Evolutionary conservation across 352 stramenopile species (phyloP).

Genomic region (Pythium sukuiense): DNA sequence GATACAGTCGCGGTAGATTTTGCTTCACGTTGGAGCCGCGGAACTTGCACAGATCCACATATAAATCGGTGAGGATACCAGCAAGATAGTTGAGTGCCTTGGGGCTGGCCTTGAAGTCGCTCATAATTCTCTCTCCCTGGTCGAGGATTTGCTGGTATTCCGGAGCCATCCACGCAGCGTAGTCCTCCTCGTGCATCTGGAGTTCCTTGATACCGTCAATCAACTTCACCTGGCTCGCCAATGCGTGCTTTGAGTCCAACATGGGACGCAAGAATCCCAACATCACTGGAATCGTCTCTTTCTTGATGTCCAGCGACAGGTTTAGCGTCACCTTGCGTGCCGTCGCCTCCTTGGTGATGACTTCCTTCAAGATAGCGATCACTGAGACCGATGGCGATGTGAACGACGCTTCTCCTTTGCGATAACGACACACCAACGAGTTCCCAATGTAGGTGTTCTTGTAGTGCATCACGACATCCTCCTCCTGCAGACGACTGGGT

Average conservation of each 20-base stretch:
- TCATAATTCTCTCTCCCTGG: constrained; percentile 60
- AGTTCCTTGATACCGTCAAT: constrained; percentile 85
- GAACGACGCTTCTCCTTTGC: constrained; percentile 71
- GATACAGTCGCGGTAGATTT: constrained; percentile 64
- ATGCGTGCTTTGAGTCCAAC: constrained; percentile 67
- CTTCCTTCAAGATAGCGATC: constrained; percentile 85
- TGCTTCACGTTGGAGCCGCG: constrained; percentile 76
- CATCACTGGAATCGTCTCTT: constrained; percentile 72
- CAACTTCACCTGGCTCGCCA: constrained; percentile 77
- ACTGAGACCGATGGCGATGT: constrained; percentile 76
- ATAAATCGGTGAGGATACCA: constrained; percentile 80
- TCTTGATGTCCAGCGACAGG: constrained; percentile 80
- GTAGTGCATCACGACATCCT: constrained; percentile 75
- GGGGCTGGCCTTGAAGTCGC: constrained; percentile 70
- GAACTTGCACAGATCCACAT: constrained; percentile 86
- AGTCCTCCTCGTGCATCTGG: constrained; percentile 77
- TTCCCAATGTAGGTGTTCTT: constrained; percentile 77
- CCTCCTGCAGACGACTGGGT: constrained; percentile 62
- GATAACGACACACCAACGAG: constrained; percentile 72
- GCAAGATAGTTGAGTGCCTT: constrained; percentile 80
- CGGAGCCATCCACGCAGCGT: constrained; percentile 67
- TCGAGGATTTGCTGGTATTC: constrained; percentile 81
- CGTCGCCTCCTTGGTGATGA: constrained; percentile 86
- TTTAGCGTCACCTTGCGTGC: constrained; percentile 73
- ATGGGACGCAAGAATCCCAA: constrained; percentile 62